Percentiles rank a stretch among this genome's conserved stretches.
These are phyloP conservation scores for Geranium incanum DNA, from an alignment of 441 rosid species.

Conservation along the genomic window DNA sequence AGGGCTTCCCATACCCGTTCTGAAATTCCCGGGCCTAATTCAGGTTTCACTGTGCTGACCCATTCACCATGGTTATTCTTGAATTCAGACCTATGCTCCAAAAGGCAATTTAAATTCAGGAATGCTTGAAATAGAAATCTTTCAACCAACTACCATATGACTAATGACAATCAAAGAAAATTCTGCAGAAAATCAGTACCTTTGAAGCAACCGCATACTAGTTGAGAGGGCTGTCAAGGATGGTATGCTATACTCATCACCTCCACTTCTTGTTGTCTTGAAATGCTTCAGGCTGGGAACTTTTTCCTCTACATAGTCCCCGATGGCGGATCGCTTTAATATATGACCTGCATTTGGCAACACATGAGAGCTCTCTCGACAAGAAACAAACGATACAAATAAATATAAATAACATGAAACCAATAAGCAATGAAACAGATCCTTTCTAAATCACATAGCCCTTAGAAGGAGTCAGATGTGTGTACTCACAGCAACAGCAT, in stretches of 20 bases:
- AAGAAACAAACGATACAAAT: conserved; percentile 7
- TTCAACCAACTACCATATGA: neutral
- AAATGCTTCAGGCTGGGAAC: conserved; percentile 66
- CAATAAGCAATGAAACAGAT: neutral
- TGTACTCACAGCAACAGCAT: neutral
- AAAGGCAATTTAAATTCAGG: conserved; percentile 17
- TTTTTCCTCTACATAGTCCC: conserved; percentile 50
- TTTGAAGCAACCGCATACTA: conserved; percentile 59
- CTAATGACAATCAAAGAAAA: conserved; percentile 9
- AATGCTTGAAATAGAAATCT: neutral
- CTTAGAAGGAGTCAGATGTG: conserved; percentile 1
- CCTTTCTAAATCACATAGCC: conserved; percentile 1
- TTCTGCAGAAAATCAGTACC: conserved; percentile 29
- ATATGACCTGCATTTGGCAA: conserved; percentile 35
- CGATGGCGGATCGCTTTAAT: conserved; percentile 45
- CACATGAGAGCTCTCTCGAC: neutral
- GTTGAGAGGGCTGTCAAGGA: conserved; percentile 72
- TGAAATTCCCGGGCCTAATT: conserved; percentile 61
- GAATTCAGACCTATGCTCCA: conserved; percentile 58
- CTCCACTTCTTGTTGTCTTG: conserved; percentile 31
- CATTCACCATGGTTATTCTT: conserved; percentile 72
- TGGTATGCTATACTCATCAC: conserved; percentile 39
- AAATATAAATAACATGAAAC: neutral
- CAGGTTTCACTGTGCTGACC: conserved; percentile 56
- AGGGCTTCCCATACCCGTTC: conserved; percentile 64